Percentiles rank a stretch among this genome's conserved stretches.
These are phyloP conservation scores for Fagus crenata DNA, from an alignment of 306 rosid species.

Conservation along the genomic window DNA sequence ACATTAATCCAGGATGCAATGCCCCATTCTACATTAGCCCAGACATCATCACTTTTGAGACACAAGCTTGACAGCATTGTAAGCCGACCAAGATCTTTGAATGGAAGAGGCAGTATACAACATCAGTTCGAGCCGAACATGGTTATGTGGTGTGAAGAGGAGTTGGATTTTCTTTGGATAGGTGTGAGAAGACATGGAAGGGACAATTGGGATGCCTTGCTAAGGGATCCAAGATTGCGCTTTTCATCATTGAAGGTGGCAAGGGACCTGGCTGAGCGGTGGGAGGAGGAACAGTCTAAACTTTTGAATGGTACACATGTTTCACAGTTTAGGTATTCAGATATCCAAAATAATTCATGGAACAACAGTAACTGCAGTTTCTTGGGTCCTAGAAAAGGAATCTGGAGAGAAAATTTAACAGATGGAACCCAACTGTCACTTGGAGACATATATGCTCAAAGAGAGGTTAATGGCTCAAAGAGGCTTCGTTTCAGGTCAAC, in stretches of 20 bases:
- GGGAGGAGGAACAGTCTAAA: slow-evolving; percentile 63
- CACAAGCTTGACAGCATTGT: slow-evolving; percentile 48
- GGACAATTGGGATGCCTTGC: slow-evolving; percentile 66
- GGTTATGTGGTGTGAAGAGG: slow-evolving; percentile 65
- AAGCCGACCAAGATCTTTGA: slow-evolving; percentile 42
- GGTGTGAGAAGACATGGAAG: slow-evolving; percentile 70
- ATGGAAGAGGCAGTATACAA: slow-evolving; percentile 42
- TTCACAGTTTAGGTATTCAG: slow-evolving; percentile 42
- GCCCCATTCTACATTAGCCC: slow-evolving; percentile 34
- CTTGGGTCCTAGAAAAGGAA: slow-evolving; percentile 34
- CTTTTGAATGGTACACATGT: slow-evolving; percentile 38
- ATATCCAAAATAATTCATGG: slow-evolving; percentile 29
- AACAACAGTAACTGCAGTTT: slow-evolving; percentile 25
- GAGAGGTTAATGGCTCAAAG: slow-evolving; percentile 37
- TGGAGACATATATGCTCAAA: slow-evolving; percentile 38
- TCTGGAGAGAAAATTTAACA: slow-evolving; percentile 31
- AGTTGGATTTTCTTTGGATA: slow-evolving; percentile 72
- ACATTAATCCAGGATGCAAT: slow-evolving; percentile 39
- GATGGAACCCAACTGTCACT: slow-evolving; percentile 42
- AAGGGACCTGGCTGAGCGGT: slow-evolving; percentile 56
- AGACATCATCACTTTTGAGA: slow-evolving; percentile 32
- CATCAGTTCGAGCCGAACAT: slow-evolving; percentile 33
- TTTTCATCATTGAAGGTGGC: slow-evolving; percentile 52
- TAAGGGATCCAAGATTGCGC: slow-evolving; percentile 60
- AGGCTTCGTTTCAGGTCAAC: slow-evolving; percentile 32